Evolutionary conservation across 768 basidiomycete genomes (phyloP), one percentile per base, ranked within the genome.

Genomic region (Hemileccinum rubropunctum): DNA sequence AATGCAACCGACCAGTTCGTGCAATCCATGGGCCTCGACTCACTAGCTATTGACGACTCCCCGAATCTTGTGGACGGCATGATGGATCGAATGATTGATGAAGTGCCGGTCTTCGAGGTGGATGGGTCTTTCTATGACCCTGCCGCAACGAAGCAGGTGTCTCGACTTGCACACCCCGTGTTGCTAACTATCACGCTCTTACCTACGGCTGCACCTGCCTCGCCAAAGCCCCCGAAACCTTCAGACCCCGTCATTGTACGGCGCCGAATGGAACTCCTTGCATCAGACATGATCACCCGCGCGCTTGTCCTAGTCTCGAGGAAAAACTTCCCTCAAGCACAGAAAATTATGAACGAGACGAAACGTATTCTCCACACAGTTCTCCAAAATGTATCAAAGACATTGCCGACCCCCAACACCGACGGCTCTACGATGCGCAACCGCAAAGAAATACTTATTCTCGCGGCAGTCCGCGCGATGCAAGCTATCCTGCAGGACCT

Each of bases 41-140:
- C 86, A 42, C 68, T 90, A 13, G 67, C 80, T 11, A 86, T 91
- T 40, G 87, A 84, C 3, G 91, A 91, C 53, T 57, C 61, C 0
- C 69, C 79, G 12, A 85, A 90, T 66, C 84, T 93, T 57, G 79
- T 83, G 44, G 89, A 91, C 51, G 91, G 92, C 30, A 91, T 93
- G 88, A 91, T 93, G 88, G 92, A 94, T 56, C 78, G 87, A 40
- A 90, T 98, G 89, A 94, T 97, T 40, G 97, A 99, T 62, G 97
- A 99, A 61, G 89, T 97, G 10, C 97, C 95, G 1, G 90, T 98
- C 10, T 82, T 95, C 43, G 95, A 98, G 67, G 91, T 98, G 13
- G 95, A 98, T 56, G 94, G 94, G 8, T 85, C 90, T 27, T 98
- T 93, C 80, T 91, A 85, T 65, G 95, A 98, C 67, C 95, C 95